Evolutionary conservation across 208 protist species (phyloP).

Genomic region (Trypanosoma melophagium): DNA sequence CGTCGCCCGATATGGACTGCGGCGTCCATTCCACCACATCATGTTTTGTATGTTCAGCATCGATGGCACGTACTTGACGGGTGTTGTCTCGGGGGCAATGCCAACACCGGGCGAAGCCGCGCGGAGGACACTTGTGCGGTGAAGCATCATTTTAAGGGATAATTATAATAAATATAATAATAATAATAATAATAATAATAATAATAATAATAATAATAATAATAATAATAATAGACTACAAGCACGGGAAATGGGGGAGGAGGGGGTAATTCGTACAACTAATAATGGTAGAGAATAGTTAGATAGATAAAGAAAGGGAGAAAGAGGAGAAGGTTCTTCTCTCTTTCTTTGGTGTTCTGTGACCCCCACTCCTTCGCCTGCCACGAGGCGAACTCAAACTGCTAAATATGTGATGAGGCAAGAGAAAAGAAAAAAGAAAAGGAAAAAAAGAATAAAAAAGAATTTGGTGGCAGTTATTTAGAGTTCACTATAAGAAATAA

Average conservation of each 20-base stretch:
- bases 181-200: too few species aligned
- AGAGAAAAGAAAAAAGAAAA: slow-evolving; percentile 12
- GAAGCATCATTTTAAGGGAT: slow-evolving; percentile 40
- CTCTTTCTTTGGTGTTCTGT: slow-evolving; percentile 9
- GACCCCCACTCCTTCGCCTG: too few species aligned
- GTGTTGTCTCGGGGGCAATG: slow-evolving; percentile 88
- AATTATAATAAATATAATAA: too few species aligned
- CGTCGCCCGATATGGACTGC: slow-evolving; percentile 53
- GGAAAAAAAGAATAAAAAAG: neutral
- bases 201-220: too few species aligned
- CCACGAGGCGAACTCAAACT: too few species aligned
- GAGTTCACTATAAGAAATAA: slow-evolving; percentile 21
- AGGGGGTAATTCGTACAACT: too few species aligned
- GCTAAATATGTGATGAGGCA: neutral
- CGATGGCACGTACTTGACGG: slow-evolving; percentile 86
- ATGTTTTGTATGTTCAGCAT: slow-evolving; percentile 89
- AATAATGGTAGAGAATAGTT: neutral
- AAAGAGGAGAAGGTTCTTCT: neutral
- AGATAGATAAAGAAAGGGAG: neutral
- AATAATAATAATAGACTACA: too few species aligned
- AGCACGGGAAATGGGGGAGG: too few species aligned
- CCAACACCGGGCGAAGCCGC: slow-evolving; percentile 74
- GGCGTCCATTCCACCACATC: slow-evolving; percentile 76
- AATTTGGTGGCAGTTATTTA: neutral
- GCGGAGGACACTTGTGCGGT: slow-evolving; percentile 34